phyloP scores from a whole-genome alignment of 139 green algal species.

The Chlamydomonas eustigma region DNA sequence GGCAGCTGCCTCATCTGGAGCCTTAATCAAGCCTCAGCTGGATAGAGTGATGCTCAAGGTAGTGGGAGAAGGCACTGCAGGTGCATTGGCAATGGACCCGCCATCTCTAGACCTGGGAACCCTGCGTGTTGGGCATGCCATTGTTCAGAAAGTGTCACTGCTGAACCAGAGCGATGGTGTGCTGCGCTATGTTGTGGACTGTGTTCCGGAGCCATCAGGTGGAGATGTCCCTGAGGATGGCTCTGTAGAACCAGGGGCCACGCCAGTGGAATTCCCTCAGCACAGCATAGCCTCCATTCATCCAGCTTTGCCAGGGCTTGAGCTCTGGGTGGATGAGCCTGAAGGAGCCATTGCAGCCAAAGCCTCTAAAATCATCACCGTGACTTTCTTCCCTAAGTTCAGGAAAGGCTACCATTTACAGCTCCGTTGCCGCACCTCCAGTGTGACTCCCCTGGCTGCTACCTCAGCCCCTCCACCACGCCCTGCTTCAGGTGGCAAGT shows the following conservation, averaged over 20 bases:
- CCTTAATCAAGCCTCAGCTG: not conserved
- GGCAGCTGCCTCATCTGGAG: not conserved
- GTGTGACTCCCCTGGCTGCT: not conserved
- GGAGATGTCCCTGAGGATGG: slow-evolving; percentile 8
- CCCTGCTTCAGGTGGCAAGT: not conserved
- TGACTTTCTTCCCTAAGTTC: slow-evolving; percentile 50
- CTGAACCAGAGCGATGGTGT: slow-evolving; percentile 63
- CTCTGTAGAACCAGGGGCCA: not conserved
- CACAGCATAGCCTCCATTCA: not conserved
- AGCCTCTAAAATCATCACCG: slow-evolving; percentile 23
- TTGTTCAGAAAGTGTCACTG: slow-evolving; percentile 36
- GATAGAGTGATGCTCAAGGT: slow-evolving; percentile 33
- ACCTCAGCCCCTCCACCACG: not conserved
- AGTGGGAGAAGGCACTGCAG: slow-evolving; percentile 50
- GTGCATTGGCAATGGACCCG: slow-evolving; percentile 56
- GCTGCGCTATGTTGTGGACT: slow-evolving; percentile 52
- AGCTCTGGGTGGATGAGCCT: slow-evolving; percentile 48
- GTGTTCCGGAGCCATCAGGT: not conserved
- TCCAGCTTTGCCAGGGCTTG: not conserved
- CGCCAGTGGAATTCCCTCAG: slow-evolving; percentile 24
- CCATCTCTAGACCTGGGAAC: slow-evolving; percentile 41
- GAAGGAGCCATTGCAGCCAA: slow-evolving; percentile 36
- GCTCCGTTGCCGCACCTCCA: slow-evolving; percentile 34
- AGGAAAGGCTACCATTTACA: slow-evolving; percentile 49
- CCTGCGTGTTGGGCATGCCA: slow-evolving; percentile 45